Base-by-base conservation (phyloP, 2,329 filamentous ascomycete genomes). In the Arthroderma uncinatum region DNA sequence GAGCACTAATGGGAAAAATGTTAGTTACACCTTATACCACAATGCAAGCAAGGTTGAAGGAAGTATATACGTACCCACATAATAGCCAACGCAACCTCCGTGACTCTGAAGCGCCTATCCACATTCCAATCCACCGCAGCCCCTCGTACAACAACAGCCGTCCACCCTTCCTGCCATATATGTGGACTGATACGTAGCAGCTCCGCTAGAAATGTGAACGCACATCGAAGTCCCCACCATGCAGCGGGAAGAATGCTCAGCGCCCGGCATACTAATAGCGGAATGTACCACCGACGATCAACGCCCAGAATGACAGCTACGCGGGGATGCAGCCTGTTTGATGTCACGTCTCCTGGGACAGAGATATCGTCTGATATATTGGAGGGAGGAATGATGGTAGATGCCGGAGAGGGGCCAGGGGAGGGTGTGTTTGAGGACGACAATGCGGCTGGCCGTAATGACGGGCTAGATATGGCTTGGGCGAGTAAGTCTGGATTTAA, bases 291-390 rank as follows among this genome's bases (percentile, higher is more conserved):
- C 60, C 78, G 78, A 61, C 78, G 78, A 56, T 85, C 83, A 14
- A 93, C 82, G 54, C 87, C 87, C 50, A 92, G 79, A 33, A 89
- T 80, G 64, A 90, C 86, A 61, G 87, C 87, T 57, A 92, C 82
- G 57, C 87, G 86, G 10, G 87, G 87, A 66, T 90, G 86, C 44
- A 89, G 77, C 55, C 73, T 70, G 37, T 72, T 73, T 9, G 66
- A 66, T 39, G 63, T 63, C 55, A 63, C 64, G 65, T 70, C 65
- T 59, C 64, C 66, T 9, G 33, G 36, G 2, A 63, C 62, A 58
- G 63, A 64, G 52, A 66, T 64, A 2, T 53, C 50, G 16, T 14
- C 61, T 21, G 61, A 54, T 7, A 64, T 58, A n/a, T 63, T 64
- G 16, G 68, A 58, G 50, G 65, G 65, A 23, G 48, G 55, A 12